A percentile compares a stretch with the other conserved stretches of the same genome.
Conservation (phyloP, 805 yeast species). For the Lachancea thermotolerans region DNA sequence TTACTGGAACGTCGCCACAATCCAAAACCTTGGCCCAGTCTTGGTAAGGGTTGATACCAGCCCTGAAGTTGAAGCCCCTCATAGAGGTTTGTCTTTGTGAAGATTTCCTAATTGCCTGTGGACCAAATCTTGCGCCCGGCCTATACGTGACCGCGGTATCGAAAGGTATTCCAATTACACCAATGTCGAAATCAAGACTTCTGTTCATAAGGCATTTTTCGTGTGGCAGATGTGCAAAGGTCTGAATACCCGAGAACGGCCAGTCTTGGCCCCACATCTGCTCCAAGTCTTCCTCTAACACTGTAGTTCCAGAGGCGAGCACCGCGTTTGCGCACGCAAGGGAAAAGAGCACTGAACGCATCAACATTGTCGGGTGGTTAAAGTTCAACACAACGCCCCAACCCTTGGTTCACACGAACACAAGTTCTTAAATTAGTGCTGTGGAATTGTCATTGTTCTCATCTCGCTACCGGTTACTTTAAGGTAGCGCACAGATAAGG, state of each 20-base stretch:
- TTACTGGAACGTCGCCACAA: constrained; percentile 63
- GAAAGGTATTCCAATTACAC: constrained; percentile 72
- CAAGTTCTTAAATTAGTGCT: too few species aligned
- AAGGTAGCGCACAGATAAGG: too few species aligned
- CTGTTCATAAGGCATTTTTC: constrained; percentile 49
- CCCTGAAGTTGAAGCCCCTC: constrained; percentile 66
- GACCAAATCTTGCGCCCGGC: constrained; percentile 82
- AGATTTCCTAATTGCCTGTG: constrained; percentile 59
- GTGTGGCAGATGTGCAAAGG: constrained; percentile 69
- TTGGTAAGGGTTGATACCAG: constrained; percentile 54
- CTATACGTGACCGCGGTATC: constrained; percentile 77
- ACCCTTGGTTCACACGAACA: too few species aligned
- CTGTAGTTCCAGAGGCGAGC: background rate
- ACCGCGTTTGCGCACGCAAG: background rate
- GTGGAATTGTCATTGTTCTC: too few species aligned
- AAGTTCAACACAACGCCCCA: too few species aligned
- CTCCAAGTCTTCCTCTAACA: constrained; percentile 29
- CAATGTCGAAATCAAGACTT: constrained; percentile 53
- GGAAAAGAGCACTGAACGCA: background rate
- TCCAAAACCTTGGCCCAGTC: constrained; percentile 49
- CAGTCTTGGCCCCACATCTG: constrained; percentile 68
- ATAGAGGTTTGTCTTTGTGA: constrained; percentile 63
- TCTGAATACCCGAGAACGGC: constrained; percentile 62
- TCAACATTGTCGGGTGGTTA: too few species aligned
- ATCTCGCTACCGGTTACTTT: too few species aligned